These are phyloP conservation scores for Phaeotremella skinneri DNA, from an alignment of 768 basidiomycete species.

Conservation along the genomic window DNA sequence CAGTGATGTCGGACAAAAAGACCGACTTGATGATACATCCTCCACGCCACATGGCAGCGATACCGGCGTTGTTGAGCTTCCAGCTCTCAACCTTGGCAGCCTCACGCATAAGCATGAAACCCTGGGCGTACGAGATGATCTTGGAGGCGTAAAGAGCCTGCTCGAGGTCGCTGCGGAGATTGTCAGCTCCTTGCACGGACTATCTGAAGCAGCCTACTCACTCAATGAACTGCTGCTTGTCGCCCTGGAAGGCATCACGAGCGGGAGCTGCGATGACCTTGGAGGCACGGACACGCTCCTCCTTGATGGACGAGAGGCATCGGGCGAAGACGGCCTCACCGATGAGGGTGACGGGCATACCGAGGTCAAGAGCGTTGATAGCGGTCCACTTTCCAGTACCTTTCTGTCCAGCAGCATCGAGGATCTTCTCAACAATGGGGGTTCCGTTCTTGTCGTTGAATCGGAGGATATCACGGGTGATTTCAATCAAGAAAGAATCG, in stretches of 20 bases:
- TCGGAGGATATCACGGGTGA: constrained; percentile 92
- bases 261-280: constrained; percentile 86
- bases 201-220: constrained; percentile 17
- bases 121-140: constrained; percentile 99
- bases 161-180: constrained; percentile 68
- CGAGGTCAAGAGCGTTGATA: constrained; percentile 84
- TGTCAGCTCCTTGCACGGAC: too few relatives aligned
- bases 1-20: constrained; percentile 50
- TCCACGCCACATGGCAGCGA: constrained; percentile 99
- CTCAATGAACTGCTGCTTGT: constrained; percentile 98
- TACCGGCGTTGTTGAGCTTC: constrained; percentile 96
- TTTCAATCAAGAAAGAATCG: constrained; percentile 98
- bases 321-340: constrained; percentile 99
- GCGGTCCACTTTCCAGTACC: constrained; percentile 99
- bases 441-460: constrained; percentile 89
- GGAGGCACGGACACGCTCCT: constrained; percentile 89
- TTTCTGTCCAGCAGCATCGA: constrained; percentile 96
- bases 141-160: constrained; percentile 99
- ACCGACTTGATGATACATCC: constrained; percentile 91
- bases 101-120: constrained; percentile 99
- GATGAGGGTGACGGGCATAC: constrained; percentile 83
- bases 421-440: constrained; percentile 87
- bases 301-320: constrained; percentile 94
- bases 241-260: constrained; percentile 89
- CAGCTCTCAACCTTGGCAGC: constrained; percentile 86